A percentile compares a stretch with the other conserved stretches of the same genome.
phyloP scores from a whole-genome alignment of 75 land plant genomes.

The Pinus albicaulis region DNA sequence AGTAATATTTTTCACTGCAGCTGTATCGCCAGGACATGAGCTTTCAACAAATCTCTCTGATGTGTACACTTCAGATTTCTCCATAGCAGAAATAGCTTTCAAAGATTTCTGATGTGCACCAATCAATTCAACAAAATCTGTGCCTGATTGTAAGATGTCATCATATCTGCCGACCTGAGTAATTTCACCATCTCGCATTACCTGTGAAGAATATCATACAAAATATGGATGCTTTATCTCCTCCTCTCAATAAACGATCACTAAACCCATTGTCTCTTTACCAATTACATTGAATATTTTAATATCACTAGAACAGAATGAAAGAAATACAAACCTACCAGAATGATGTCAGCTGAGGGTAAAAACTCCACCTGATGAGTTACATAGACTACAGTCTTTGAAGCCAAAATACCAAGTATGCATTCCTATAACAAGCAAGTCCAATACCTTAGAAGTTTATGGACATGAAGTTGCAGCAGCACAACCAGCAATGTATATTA shows the following conservation, averaged over 20 bases:
- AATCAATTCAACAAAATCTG: constrained; percentile 39
- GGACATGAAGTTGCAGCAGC: background rate
- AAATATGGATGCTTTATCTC: background rate
- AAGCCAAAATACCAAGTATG: constrained; percentile 43
- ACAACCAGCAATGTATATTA: background rate
- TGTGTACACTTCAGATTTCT: background rate
- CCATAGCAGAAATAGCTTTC: constrained; percentile 8
- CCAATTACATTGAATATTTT: background rate
- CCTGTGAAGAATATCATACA: constrained; percentile 33
- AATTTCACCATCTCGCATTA: constrained; percentile 78
- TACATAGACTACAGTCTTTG: constrained; percentile 34
- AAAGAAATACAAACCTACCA: constrained; percentile 19
- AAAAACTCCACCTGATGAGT: constrained; percentile 43
- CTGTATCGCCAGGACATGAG: background rate
- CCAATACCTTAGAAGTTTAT: background rate
- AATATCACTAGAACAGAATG: background rate
- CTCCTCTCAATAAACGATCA: background rate
- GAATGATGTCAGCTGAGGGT: constrained; percentile 39
- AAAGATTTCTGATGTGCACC: constrained; percentile 40
- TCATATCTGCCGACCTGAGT: constrained; percentile 40
- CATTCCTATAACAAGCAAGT: constrained; percentile 52
- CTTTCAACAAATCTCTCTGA: background rate
- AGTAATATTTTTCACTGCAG: background rate
- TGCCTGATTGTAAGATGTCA: constrained; percentile 27
- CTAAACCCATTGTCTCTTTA: background rate